Base-by-base conservation (phyloP, 164 flowering plant species). In the Tinospora cordifolia region DNA sequence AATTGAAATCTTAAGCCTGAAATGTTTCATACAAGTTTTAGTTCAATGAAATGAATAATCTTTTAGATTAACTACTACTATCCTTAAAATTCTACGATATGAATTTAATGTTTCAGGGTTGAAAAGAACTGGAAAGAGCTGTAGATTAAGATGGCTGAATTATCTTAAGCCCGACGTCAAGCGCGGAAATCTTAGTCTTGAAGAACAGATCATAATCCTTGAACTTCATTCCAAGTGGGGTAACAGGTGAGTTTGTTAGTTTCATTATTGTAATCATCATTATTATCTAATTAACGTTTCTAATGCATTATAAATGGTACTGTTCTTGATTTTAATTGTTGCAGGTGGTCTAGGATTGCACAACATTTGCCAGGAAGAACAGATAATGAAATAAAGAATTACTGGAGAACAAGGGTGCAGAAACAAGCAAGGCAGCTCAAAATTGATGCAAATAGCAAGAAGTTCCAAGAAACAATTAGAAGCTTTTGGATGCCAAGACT, bases 281-380 rank as follows among this genome's bases (percentile, higher is more conserved):
- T n/a, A 66, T 7, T 44, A 17, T 66, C 10, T 9, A 12, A 54
- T 60, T 30, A 14, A 27, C 15, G 34, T 63, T 63, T 7, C 7
- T 21, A 38, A 9, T 30, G 7, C 24, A 38, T 13, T 66, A n/a
- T 7, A 7, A 13, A 41, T 36, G 22, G 6, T 63, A n/a, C 27
- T 36, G 10, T 30, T 46, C 63, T 13, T 39, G n/a, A 11, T 54
- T 47, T 17, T 34, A 27, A 25, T 62, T 8, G 57, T 0, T 44
- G 30, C 72, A 91, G 97, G 82, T 91, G 97, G 97, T 91, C 97
- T 6, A 88, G 84, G 77, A 91, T 91, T 69, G 97, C 97, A 11
- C 87, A 84, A 63, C 83, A 87, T 63, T 75, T 91, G 49, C 97
- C 97, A 27, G 97, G 97, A 70, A 83, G 97, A 76, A 91, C 97